Percentiles rank a stretch among this genome's conserved stretches.
Conservation (phyloP, 2,329 filamentous ascomycete species). For the Botrytis pseudocinerea region DNA sequence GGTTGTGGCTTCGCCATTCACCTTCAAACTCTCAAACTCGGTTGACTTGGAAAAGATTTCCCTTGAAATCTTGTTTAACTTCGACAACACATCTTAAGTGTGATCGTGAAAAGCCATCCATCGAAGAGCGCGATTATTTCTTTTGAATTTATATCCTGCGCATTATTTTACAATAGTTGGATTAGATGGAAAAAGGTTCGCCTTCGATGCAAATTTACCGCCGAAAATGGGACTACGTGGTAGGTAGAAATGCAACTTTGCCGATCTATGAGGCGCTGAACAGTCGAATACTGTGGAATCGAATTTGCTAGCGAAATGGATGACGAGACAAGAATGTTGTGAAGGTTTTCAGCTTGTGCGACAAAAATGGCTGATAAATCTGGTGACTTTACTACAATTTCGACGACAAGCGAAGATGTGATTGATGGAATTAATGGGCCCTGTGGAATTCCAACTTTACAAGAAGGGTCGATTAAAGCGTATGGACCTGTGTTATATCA, state of each 20-base stretch:
- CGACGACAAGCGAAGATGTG: too few species aligned
- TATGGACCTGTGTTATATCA: neutral
- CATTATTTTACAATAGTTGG: neutral
- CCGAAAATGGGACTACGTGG: neutral
- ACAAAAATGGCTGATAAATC: neutral
- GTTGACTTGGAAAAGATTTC: neutral
- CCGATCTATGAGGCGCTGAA: neutral
- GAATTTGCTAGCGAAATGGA: too few species aligned
- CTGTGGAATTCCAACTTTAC: neutral
- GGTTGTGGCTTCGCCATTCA: neutral
- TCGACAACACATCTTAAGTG: neutral
- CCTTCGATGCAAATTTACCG: neutral
- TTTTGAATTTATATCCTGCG: neutral
- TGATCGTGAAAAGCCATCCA: neutral
- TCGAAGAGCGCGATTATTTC: neutral
- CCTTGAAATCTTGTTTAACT: neutral
- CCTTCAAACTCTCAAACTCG: neutral
- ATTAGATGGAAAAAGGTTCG: neutral
- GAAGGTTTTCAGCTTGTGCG: too few species aligned
- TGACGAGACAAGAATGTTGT: neutral
- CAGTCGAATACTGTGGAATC: fast-evolving
- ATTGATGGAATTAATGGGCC: neutral
- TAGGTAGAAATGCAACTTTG: neutral
- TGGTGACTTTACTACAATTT: neutral
- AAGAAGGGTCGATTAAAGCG: neutral